Percentiles rank a stretch among this genome's conserved stretches.
Evolutionary conservation across 208 protist species (phyloP).

Genomic region (Acanthamoeba culbertsoni): DNA sequence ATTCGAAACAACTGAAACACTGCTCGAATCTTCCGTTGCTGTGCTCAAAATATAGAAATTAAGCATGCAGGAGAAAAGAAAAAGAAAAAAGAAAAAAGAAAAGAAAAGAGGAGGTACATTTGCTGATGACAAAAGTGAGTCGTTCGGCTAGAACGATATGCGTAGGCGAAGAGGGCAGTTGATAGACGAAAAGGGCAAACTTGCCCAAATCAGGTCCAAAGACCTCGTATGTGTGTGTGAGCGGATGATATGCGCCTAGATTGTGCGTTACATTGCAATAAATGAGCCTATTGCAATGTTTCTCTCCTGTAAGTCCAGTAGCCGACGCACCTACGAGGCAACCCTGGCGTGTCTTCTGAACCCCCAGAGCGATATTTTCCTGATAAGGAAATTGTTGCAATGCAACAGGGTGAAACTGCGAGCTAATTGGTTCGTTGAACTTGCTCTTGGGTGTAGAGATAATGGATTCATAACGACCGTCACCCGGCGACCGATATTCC

Average conservation of each 20-base stretch:
- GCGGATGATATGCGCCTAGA: neutral
- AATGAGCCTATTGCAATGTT: too few species aligned
- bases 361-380: neutral
- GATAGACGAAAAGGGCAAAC: conserved; percentile 21
- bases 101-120: neutral
- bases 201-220: conserved; percentile 24
- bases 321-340: neutral
- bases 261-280: neutral
- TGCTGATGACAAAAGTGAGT: neutral
- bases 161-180: neutral
- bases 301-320: too few species aligned
- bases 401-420: neutral
- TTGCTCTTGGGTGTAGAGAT: conserved; percentile 12
- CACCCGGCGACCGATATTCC: neutral
- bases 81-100: neutral
- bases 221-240: conserved; percentile 10
- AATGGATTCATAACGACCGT: neutral
- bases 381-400: neutral
- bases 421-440: neutral
- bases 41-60: neutral
- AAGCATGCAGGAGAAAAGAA: neutral
- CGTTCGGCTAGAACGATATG: neutral
- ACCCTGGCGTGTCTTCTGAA: neutral
- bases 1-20: neutral
- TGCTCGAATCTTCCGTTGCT: neutral